Evolutionary conservation across 805 yeast genomes (phyloP), one percentile per base, ranked within the genome.

Genomic region (Yarrowia porcina): DNA sequence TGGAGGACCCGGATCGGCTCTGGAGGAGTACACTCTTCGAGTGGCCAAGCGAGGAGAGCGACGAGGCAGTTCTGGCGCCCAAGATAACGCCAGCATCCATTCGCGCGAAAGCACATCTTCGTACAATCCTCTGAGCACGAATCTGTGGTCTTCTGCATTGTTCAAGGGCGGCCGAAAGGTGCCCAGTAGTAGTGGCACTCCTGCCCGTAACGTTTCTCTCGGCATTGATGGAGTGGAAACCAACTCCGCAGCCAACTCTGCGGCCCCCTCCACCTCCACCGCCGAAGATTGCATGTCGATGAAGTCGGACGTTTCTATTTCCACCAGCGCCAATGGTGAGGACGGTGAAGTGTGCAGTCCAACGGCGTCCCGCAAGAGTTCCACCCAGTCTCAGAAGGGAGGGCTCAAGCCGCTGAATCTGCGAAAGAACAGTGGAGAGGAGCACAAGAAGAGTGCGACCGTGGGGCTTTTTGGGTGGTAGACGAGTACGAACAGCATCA

Each of bases 201-300:
- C 49, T 15, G 21, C 30, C 21, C 47, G 61, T 9, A 41, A 39
- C 49, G 49, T 56, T 20, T 56, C 61, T 20, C 36, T 56, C 8
- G 61, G 61, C 3, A 56, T 56, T 17, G 61, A 56, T 41, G 61
- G 61, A 8, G 61, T 52, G 10, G 59, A 52, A 33, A 52, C 59
- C 59, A 52, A 52, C 32, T 49, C 57, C 21, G 33, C 57, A 10
- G 57, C 41, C 1, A 49, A 49, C 59, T 52, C 59, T 17, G 44
- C 59, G 32, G 44, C 59, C 2, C 59, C 59, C 4, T 52, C 59
- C 17, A 36, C 59, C 9, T 52, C 59, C 3, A 52, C 59, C 9
- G 38, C 42, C 33, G 59, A 52, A 27, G 59, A 52, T 36, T 52
- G 59, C 59, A 52, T 52, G 59, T 52, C 59, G 36, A 15, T 52